Percentiles rank a stretch among this genome's conserved stretches.
Evolutionary conservation across 352 stramenopile genomes (phyloP).

Genomic region (Pythium angustatum): DNA sequence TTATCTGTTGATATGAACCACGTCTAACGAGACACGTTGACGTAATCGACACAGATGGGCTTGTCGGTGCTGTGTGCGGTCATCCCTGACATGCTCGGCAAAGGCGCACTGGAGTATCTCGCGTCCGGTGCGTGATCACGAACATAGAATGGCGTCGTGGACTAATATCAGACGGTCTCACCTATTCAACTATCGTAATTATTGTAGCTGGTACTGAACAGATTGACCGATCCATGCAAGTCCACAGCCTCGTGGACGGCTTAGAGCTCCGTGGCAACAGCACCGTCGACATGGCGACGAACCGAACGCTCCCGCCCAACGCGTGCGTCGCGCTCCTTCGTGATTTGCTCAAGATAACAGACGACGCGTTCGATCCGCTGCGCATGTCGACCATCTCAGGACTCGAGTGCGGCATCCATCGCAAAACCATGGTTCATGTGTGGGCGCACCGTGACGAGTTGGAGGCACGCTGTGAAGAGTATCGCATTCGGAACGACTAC

Average conservation of each 20-base stretch:
- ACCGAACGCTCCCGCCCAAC: conserved; percentile 6
- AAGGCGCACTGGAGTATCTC: not conserved
- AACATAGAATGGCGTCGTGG: not conserved
- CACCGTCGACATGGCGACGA: not conserved
- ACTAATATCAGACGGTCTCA: too few species aligned
- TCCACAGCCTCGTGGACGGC: conserved; percentile 3
- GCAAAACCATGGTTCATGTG: conserved; percentile 4
- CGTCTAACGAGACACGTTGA: not conserved
- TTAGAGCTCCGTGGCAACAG: too few species aligned
- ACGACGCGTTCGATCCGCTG: conserved; percentile 20
- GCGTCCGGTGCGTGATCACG: too few species aligned
- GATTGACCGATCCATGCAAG: not conserved
- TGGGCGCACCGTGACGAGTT: conserved; percentile 15
- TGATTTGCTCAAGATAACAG: conserved; percentile 14
- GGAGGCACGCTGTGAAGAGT: too few species aligned
- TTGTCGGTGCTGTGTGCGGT: conserved; percentile 3
- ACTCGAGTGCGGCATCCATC: conserved; percentile 28
- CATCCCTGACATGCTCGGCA: conserved; percentile 2
- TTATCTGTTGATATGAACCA: too few species aligned
- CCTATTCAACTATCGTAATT: too few species aligned
- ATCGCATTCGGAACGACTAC: too few species aligned
- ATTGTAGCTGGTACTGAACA: not conserved
- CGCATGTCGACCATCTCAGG: conserved; percentile 24
- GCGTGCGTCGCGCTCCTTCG: conserved; percentile 20
- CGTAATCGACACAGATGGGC: not conserved